A percentile compares a stretch with the other conserved stretches of the same genome.
Evolutionary conservation across 2,329 filamentous ascomycete genomes (phyloP).

Genomic region (Talaromyces piceae): DNA sequence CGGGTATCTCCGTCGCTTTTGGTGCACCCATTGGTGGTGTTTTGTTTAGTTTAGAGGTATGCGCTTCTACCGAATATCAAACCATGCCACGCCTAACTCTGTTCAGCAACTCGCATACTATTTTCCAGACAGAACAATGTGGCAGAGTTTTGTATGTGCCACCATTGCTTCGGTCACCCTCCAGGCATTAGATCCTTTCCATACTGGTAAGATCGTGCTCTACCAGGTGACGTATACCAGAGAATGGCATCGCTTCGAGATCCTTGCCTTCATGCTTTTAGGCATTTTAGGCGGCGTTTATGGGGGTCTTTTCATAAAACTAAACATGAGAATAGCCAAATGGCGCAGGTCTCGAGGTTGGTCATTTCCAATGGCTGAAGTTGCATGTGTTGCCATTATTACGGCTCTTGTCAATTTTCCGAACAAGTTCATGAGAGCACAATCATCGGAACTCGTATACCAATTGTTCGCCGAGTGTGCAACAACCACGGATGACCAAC

Average conservation of each 20-base stretch:
- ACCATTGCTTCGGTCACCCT: constrained; percentile 96
- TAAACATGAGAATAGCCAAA: constrained; percentile 78
- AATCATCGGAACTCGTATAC: constrained; percentile 84
- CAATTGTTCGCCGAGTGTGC: constrained; percentile 88
- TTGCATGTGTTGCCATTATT: constrained; percentile 67
- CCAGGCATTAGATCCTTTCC: constrained; percentile 87
- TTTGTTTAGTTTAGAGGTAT: constrained; percentile 83
- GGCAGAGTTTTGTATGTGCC: constrained; percentile 98
- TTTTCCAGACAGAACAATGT: constrained; percentile 99
- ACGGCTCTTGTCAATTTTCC: constrained; percentile 91
- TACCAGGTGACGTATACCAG: constrained; percentile 92
- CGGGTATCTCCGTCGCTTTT: constrained; percentile 89
- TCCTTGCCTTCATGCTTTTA: constrained; percentile 77
- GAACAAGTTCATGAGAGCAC: constrained; percentile 91
- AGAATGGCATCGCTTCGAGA: constrained; percentile 90
- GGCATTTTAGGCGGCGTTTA: constrained; percentile 90
- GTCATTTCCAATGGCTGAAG: constrained; percentile 69
- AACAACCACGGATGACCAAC: constrained; percentile 71
- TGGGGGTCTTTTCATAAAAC: constrained; percentile 86
- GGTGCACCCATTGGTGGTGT: constrained; percentile 91
- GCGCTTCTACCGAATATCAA: constrained; percentile 6
- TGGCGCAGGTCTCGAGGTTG: constrained; percentile 69
- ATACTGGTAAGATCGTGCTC: constrained; percentile 88
- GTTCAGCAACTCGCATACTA: constrained; percentile 85
- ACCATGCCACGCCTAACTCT: constrained; percentile 3